Evolutionary conservation across 2,329 filamentous ascomycete species (phyloP).

Genomic region (Fusarium goolgardi): DNA sequence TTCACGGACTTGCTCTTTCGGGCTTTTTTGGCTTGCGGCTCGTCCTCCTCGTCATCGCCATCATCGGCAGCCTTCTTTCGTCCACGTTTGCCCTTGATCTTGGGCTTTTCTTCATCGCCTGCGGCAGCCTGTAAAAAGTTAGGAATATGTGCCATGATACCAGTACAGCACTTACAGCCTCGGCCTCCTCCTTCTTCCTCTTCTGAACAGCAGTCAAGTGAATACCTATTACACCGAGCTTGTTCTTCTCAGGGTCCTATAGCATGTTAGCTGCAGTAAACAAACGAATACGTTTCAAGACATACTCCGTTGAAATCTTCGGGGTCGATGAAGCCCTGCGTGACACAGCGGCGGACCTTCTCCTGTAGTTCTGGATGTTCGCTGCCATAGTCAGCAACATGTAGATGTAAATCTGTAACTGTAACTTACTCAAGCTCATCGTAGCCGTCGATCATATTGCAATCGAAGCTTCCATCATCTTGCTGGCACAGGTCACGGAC

Average conservation of each 20-base stretch:
- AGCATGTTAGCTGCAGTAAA: constrained; percentile 18
- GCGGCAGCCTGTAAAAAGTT: constrained; percentile 44
- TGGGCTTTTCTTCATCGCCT: constrained; percentile 46
- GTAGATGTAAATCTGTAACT: not conserved
- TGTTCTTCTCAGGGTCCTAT: constrained; percentile 80
- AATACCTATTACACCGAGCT: constrained; percentile 73
- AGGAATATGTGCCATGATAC: constrained; percentile 8
- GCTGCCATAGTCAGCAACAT: constrained; percentile 44
- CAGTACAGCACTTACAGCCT: constrained; percentile 32
- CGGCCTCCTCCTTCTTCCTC: constrained; percentile 51
- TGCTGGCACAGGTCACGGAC: constrained; percentile 67
- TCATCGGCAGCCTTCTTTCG: constrained; percentile 50
- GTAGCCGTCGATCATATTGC: constrained; percentile 80
- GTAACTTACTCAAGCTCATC: constrained; percentile 73
- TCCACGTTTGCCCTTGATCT: constrained; percentile 51
- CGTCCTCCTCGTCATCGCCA: constrained; percentile 50
- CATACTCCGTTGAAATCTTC: constrained; percentile 91
- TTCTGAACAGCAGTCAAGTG: constrained; percentile 58
- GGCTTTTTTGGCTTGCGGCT: constrained; percentile 53
- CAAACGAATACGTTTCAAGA: constrained; percentile 28
- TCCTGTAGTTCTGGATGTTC: constrained; percentile 71
- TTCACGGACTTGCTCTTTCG: constrained; percentile 47
- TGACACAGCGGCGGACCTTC: constrained; percentile 78
- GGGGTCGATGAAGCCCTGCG: constrained; percentile 82
- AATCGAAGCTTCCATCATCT: constrained; percentile 64